Evolutionary conservation across 176 grass and related monocot genomes (phyloP), one percentile per base, ranked within the genome.

Genomic region (Oryza brachyantha): DNA sequence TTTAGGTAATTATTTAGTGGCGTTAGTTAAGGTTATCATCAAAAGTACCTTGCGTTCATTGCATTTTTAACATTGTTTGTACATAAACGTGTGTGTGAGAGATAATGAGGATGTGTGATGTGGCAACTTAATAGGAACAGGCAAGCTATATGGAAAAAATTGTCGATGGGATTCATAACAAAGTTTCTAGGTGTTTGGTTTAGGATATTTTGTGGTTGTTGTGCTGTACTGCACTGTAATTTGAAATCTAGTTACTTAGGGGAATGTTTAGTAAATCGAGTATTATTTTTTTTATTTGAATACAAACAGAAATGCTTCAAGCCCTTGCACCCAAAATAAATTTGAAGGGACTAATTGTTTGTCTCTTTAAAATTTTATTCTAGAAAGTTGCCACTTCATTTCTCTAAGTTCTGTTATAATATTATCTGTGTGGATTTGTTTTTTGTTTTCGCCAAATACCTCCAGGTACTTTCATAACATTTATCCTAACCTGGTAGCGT

Each of bases 151-250:
- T 61, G 55, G 14, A 27, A 29, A n/a, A 61, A 75, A 1, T 75
- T n/a, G 36, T 41, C 58, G 13, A 10, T 41, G 73, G 22, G 54
- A 61, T 35, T 40, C 36, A 74, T 74, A 74, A 13, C 13, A 2
- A 57, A 61, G 73, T 12, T 75, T 75, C 34, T 19, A 61, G 38
- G 35, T 21, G 39, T 36, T 58, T 61, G 35, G 55, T 62, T 76
- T 61, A 29, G 61, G 57, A n/a, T 58, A 37, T 14, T 36, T 62
- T 76, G 37, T 42, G 26, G 9, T 21, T 41, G 17, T 62, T 76
- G 59, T 62, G 52, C 35, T 36, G 4, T 36, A 5, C 19, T 57
- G 52, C 19, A 12, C 17, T 21, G 19, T 8, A 52, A 52, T 52
- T n/a, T 52, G 17, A 52, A n/a, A 21, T 21, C 19, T 52, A 8